Base-by-base conservation (phyloP, 441 rosid genomes). In the Bruguiera hainesii region DNA sequence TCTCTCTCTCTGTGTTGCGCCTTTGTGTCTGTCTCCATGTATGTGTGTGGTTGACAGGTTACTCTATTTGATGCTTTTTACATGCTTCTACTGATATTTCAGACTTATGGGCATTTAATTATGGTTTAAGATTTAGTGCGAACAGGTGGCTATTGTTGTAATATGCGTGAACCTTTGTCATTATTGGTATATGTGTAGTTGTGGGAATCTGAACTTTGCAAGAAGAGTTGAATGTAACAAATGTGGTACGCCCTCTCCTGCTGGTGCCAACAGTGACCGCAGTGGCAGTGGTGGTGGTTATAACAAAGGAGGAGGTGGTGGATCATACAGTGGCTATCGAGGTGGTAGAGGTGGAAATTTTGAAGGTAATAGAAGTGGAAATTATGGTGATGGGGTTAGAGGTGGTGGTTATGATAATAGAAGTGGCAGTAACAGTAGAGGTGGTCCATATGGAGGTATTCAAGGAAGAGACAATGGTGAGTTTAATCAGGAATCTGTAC, bases 211-310 rank as follows among this genome's bases (percentile, higher is more conserved):
- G 82, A 94, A 94, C 82, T 94, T 94, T 77, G 96, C 96, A 30
- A 88, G 96, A 81, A 86, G 97, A 79, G 77, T 77, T 62, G 99
- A 94, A 73, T 94, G 99, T 83, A 94, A 94, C 87, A 94, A 90
- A 79, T 91, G 98, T 48, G 96, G 96, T n/a, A 61, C 96, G 66
- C 89, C 96, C 29, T 76, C 86, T 58, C 91, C 98, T 56, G 80
- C 85, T 78, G 94, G 87, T 73, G 79, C 72, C 48, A 74, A 82
- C 55, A 73, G 78, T 71, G 93, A 86, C 70, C 83, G 85, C 65
- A 80, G 87, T 65, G 77, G 80, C 56, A 67, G 89, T 56, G 79
- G 87, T 63, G 79, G 82, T 35, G 85, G 87, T 63, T 80, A 69
- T 72, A 77, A 76, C 56, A 79, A 79, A 59, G 83, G 86, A 68